Percentiles rank a stretch among this genome's conserved stretches.
Conservation (phyloP, 371 early-diverging fungal species). For the Rhizopus sp. region DNA sequence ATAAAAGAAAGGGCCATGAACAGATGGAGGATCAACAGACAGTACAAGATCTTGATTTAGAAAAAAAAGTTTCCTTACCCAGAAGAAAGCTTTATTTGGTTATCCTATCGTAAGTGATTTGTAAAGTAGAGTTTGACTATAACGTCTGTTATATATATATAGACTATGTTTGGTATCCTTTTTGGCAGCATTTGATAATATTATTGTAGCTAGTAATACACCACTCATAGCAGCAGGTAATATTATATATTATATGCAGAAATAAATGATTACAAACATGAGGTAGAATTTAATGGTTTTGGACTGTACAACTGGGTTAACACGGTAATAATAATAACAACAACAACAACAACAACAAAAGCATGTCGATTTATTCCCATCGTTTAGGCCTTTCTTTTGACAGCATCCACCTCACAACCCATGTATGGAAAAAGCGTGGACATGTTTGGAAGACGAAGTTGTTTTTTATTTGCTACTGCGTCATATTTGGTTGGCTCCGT, state of each 20-base stretch:
- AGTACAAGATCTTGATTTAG: constrained; percentile 1
- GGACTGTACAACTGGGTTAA: constrained; percentile 42
- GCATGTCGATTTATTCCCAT: not conserved
- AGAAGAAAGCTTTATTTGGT: constrained; percentile 12
- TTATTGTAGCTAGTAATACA: constrained; percentile 38
- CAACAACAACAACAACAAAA: not conserved
- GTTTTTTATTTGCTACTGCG: constrained; percentile 60
- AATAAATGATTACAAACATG: not conserved
- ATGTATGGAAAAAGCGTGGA: constrained; percentile 65
- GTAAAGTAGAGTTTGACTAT: not conserved
- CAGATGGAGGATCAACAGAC: not conserved
- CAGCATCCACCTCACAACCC: constrained; percentile 59
- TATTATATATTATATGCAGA: not conserved
- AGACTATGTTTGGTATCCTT: constrained; percentile 43
- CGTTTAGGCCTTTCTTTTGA: constrained; percentile 41
- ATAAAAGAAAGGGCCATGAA: not conserved
- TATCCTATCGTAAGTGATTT: constrained; percentile 12
- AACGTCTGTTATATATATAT: constrained; percentile 5
- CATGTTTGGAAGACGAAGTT: constrained; percentile 67
- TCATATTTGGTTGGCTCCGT: constrained; percentile 67
- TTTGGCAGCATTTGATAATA: constrained; percentile 48
- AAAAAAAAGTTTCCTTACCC: not conserved
- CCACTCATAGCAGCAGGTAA: constrained; percentile 39
- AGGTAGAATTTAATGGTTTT: constrained; percentile 40
- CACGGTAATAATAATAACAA: constrained; percentile 22